Percentiles rank a stretch among this genome's conserved stretches.
phyloP scores from a whole-genome alignment of 345 rosid species.

The Orychophragmus violaceus region DNA sequence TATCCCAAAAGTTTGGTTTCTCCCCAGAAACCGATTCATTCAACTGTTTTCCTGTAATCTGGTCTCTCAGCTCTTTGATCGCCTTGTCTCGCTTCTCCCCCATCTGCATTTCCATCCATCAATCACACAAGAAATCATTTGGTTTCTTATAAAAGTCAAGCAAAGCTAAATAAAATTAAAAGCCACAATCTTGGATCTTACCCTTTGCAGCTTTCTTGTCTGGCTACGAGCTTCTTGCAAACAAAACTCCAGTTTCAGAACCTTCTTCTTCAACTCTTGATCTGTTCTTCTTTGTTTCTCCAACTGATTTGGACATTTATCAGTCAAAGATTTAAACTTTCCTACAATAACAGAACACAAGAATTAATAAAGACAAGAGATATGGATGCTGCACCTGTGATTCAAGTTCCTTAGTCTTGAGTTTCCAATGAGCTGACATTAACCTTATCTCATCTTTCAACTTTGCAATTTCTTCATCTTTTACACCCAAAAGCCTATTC shows the following conservation, averaged over 20 bases:
- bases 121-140: neutral
- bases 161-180: neutral
- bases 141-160: neutral
- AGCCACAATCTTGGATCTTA: conserved; percentile 19
- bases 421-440: conserved; percentile 76
- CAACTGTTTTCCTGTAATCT: conserved; percentile 48
- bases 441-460: conserved; percentile 59
- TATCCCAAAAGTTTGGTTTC: conserved; percentile 77
- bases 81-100: conserved; percentile 81
- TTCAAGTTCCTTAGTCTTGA: conserved; percentile 61
- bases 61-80: conserved; percentile 60
- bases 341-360: neutral
- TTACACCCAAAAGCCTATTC: conserved; percentile 41
- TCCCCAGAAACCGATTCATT: conserved; percentile 20
- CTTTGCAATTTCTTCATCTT: conserved; percentile 62
- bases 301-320: conserved; percentile 32
- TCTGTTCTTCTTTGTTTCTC: conserved; percentile 71
- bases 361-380: neutral
- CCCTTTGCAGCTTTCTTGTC: conserved; percentile 70
- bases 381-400: conserved; percentile 45
- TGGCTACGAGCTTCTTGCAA: conserved; percentile 73
- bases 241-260: conserved; percentile 71
- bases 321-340: neutral
- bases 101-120: conserved; percentile 39
- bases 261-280: conserved; percentile 76